Evolutionary conservation across 768 basidiomycete species (phyloP), one percentile per base, ranked within the genome.

Genomic region (Lactarius vividus): DNA sequence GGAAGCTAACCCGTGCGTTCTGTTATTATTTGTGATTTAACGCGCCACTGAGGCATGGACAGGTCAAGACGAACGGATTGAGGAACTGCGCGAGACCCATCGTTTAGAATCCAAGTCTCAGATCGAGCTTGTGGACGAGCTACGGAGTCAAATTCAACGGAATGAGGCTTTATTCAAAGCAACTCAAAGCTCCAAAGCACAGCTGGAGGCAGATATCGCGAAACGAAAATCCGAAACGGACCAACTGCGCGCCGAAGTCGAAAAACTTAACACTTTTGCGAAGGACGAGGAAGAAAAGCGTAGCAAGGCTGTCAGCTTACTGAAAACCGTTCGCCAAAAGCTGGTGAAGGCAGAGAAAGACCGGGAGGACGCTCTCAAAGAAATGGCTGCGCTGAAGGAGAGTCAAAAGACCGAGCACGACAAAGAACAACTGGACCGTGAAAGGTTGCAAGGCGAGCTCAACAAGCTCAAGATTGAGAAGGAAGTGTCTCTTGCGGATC

Each of bases 221-320:
- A 84, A 81, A 62, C 84, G 81, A 49, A 82, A 83, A 60, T 75
- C 77, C 0, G 87, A 91, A 46, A 76, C 88, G 0, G 81, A 83
- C 2, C 82, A 80, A 20, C 77, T 94, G n/a, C 80, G 81, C 56
- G 75, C 80, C 20, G 92, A 97, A 63, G 75, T 88, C 1, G 82
- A 86, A 56, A 84, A 83, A 54, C 77, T 83, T 3, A 88, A 86
- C 69, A 79, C 78, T 23, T 62, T 80, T 11, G 88, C 87, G 6
- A 97, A 92, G 75, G 96, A 98, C 67, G 97, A 98, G 74, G 97
- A 98, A 75, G 97, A 99, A 77, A 98, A 99, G 77, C 87, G 96
- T 15, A 85, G 88, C 23, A 99, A 98, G 73, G 96, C 96, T 0
- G 90, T 98, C 69, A 89, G 88, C 59, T 78, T 98, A 31, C 80